These are phyloP conservation scores for Alectoria sarmentosa DNA, from an alignment of 495 filamentous ascomycete species.

Conservation along the genomic window DNA sequence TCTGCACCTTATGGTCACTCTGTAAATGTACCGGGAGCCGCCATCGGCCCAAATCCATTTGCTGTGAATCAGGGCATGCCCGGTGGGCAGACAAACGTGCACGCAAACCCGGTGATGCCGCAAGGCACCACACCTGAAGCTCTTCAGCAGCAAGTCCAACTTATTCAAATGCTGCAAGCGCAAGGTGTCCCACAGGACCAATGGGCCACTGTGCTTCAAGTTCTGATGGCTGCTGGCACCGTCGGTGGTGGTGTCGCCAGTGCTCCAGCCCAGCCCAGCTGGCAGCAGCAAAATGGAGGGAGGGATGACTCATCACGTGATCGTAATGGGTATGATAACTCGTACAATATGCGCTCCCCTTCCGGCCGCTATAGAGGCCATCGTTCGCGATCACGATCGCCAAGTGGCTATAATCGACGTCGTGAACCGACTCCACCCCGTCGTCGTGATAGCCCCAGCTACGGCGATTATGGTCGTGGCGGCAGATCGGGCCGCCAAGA, in stretches of 20 bases:
- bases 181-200: slow-evolving; percentile 57
- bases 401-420: slow-evolving; percentile 61
- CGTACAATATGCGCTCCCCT: slow-evolving; percentile 48
- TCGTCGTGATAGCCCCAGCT: slow-evolving; percentile 63
- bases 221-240: slow-evolving; percentile 34
- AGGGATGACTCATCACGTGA: slow-evolving; percentile 51
- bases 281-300: slow-evolving; percentile 29
- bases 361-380: slow-evolving; percentile 43
- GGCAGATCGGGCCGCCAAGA: slow-evolving; percentile 51
- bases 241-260: slow-evolving; percentile 27
- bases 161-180: slow-evolving; percentile 50
- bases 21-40: slow-evolving; percentile 56
- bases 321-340: slow-evolving; percentile 47
- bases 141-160: slow-evolving; percentile 58
- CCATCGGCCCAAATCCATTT: slow-evolving; percentile 43
- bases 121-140: slow-evolving; percentile 31
- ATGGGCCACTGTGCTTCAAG: slow-evolving; percentile 48
- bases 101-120: slow-evolving; percentile 29
- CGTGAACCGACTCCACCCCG: slow-evolving; percentile 50
- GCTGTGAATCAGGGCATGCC: slow-evolving; percentile 28
- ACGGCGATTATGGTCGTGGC: slow-evolving; percentile 57
- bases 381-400: slow-evolving; percentile 69
- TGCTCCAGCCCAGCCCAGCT: slow-evolving; percentile 28
- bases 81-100: slow-evolving; percentile 24
- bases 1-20: slow-evolving; percentile 42